These are phyloP conservation scores for Nannizziopsis barbatae DNA, from an alignment of 2,329 filamentous ascomycete species.

Conservation along the genomic window DNA sequence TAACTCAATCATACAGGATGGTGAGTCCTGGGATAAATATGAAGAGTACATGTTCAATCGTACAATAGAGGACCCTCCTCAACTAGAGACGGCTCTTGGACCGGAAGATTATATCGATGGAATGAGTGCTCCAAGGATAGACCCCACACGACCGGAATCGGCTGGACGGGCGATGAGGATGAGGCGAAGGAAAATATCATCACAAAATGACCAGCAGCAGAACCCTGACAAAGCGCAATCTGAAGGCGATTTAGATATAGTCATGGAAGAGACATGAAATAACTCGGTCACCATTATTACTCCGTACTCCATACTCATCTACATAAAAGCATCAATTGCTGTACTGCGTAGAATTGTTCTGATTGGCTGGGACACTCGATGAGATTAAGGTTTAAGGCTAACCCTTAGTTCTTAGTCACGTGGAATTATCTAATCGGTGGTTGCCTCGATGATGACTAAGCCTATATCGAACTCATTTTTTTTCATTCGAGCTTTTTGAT, in stretches of 20 bases:
- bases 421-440: too few species aligned
- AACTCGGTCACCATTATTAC: too few species aligned
- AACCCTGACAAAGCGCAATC: constrained; percentile 16
- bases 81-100: constrained; percentile 45
- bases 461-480: constrained; percentile 1
- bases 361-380: too few species aligned
- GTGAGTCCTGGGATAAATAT: constrained; percentile 65
- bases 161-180: constrained; percentile 37
- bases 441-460: not conserved
- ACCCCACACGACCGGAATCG: constrained; percentile 34
- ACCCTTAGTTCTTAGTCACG: too few species aligned
- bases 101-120: constrained; percentile 52
- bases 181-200: constrained; percentile 29
- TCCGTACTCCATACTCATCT: too few species aligned
- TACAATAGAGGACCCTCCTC: constrained; percentile 34
- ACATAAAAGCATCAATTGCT: too few species aligned
- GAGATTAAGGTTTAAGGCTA: too few species aligned
- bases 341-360: too few species aligned
- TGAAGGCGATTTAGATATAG: not conserved
- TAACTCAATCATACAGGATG: constrained; percentile 33
- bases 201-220: constrained; percentile 13
- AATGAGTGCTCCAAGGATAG: constrained; percentile 47
- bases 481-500: not conserved
- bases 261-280: not conserved
- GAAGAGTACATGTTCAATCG: constrained; percentile 56